Conservation (phyloP, 345 rosid species). For the Populus simonii region DNA sequence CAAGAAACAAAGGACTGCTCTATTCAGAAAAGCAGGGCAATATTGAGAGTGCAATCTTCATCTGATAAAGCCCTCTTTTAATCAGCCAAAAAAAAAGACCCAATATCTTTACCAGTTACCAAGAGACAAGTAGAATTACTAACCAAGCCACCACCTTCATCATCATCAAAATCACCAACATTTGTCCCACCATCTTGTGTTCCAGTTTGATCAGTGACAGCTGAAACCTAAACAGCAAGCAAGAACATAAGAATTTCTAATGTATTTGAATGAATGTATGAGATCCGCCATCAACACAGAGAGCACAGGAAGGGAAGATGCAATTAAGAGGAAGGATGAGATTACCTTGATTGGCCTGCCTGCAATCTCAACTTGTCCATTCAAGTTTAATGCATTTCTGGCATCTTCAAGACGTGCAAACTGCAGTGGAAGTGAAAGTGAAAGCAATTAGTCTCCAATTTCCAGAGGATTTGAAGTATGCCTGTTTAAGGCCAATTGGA, state of each 20-base stretch:
- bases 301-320: not conserved
- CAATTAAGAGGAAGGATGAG: not conserved
- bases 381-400: slow-evolving; percentile 76
- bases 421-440: slow-evolving; percentile 31
- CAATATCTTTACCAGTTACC: not conserved
- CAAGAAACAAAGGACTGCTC: not conserved
- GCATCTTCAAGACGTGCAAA: slow-evolving; percentile 96
- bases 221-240: slow-evolving; percentile 60
- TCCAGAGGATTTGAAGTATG: not conserved
- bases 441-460: not conserved
- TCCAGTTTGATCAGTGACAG: slow-evolving; percentile 82
- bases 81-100: not conserved
- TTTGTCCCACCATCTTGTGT: slow-evolving; percentile 55
- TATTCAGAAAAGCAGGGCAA: not conserved
- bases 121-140: slow-evolving; percentile 31
- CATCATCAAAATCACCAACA: slow-evolving; percentile 91
- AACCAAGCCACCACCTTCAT: slow-evolving; percentile 95
- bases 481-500: not conserved
- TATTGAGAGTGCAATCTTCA: not conserved
- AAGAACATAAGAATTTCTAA: slow-evolving; percentile 6
- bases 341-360: slow-evolving; percentile 83
- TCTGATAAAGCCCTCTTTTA: not conserved
- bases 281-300: not conserved
- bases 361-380: slow-evolving; percentile 89
- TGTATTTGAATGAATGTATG: not conserved